A percentile compares a stretch with the other conserved stretches of the same genome.
These are phyloP conservation scores for Coprinellus aureogranulatus DNA, from an alignment of 768 basidiomycete genomes.

Conservation along the genomic window DNA sequence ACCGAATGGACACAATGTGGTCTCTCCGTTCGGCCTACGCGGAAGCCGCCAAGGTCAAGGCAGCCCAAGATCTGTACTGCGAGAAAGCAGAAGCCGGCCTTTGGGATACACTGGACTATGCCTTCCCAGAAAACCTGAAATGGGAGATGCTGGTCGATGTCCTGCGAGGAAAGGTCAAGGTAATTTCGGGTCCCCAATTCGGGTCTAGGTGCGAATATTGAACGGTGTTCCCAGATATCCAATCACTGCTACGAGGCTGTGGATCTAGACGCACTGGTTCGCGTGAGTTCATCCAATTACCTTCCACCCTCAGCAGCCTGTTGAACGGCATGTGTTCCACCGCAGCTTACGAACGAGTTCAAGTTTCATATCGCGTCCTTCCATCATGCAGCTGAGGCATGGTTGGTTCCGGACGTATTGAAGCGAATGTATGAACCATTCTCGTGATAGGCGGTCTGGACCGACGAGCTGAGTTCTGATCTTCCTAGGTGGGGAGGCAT, in stretches of 20 bases:
- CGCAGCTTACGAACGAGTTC: conserved; percentile 85
- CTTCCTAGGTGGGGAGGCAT: conserved; percentile 43
- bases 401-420: conserved; percentile 79
- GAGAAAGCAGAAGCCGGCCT: conserved; percentile 50
- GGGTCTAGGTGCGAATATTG: too few species aligned
- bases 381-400: conserved; percentile 88
- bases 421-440: conserved; percentile 61
- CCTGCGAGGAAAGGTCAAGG: conserved; percentile 84
- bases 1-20: conserved; percentile 79
- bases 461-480: conserved; percentile 10
- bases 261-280: conserved; percentile 67
- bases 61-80: conserved; percentile 72
- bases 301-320: too few species aligned
- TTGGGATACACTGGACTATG: conserved; percentile 35
- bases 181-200: conserved; percentile 19
- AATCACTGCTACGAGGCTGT: conserved; percentile 72
- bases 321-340: background rate
- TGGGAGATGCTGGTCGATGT: conserved; percentile 83
- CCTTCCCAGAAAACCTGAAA: conserved; percentile 70
- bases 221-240: conserved; percentile 41
- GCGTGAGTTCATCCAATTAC: conserved; percentile 42
- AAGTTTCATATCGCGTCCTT: conserved; percentile 78
- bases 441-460: conserved; percentile 5
- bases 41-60: conserved; percentile 65
- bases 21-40: conserved; percentile 77